Conservation (phyloP, 331 rosid species). For the Saraca asoca region DNA sequence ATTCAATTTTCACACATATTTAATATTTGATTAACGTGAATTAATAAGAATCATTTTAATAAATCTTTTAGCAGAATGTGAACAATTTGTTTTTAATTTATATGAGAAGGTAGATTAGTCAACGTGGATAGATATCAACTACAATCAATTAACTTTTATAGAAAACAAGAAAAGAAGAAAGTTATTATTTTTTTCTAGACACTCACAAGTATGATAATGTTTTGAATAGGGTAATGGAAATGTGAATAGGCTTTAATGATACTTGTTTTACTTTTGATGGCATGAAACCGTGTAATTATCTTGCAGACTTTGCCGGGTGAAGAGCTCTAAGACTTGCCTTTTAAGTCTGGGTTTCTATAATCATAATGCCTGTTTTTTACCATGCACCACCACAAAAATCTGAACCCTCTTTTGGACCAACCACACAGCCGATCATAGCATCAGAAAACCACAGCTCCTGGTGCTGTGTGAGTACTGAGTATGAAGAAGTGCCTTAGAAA, state of each 20-base stretch:
- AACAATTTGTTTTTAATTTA: no score
- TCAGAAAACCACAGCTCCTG: constrained; percentile 36
- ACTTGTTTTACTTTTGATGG: constrained; percentile 49
- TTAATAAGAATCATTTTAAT: no score
- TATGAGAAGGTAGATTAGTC: no score
- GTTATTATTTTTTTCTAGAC: not conserved
- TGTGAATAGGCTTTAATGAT: constrained; percentile 54
- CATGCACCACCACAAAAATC: constrained; percentile 25
- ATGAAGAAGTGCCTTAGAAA: constrained; percentile 32
- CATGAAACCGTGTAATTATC: constrained; percentile 50
- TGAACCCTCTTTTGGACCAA: constrained; percentile 53
- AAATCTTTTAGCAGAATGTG: no score
- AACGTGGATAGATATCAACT: no score
- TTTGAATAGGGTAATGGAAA: constrained; percentile 42
- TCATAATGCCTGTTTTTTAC: constrained; percentile 29
- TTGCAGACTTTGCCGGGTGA: constrained; percentile 49
- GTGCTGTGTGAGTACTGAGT: constrained; percentile 8
- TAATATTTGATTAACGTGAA: no score
- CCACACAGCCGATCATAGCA: constrained; percentile 39
- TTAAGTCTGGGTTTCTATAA: constrained; percentile 32
- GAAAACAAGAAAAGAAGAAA: no score
- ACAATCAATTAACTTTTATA: no score
- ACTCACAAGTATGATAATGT: constrained; percentile 21
- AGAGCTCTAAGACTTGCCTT: constrained; percentile 40
- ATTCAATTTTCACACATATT: no score